Conservation (phyloP, 2,329 filamentous ascomycete genomes). For the Xylariales sp. region DNA sequence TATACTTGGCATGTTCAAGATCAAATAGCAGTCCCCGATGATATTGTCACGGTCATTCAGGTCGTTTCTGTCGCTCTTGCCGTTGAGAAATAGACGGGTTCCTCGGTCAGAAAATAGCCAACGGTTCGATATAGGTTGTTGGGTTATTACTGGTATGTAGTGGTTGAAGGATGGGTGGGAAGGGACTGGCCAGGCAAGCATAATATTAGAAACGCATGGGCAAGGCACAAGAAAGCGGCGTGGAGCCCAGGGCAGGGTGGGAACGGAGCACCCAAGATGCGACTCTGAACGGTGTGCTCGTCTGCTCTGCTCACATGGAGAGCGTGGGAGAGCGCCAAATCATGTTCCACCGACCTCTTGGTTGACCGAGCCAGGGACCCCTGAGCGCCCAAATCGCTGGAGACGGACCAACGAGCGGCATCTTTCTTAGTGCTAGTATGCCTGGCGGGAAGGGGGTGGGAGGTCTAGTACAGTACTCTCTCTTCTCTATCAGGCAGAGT, state of each 20-base stretch:
- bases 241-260: too few species aligned
- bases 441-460: neutral
- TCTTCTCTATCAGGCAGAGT: too few species aligned
- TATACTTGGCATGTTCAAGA: conserved; percentile 3
- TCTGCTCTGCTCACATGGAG: conserved; percentile 2
- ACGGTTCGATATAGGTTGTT: too few species aligned
- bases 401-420: conserved; percentile 1
- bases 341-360: neutral
- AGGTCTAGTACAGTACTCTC: too few species aligned
- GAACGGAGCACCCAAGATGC: too few species aligned
- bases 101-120: too few species aligned
- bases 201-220: conserved; percentile 7
- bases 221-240: neutral
- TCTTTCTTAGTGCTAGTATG: neutral
- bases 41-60: too few species aligned
- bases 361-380: conserved; percentile 2
- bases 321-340: neutral
- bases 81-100: too few species aligned
- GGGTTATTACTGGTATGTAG: neutral
- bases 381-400: neutral
- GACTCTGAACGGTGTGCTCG: too few species aligned
- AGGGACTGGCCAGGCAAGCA: neutral
- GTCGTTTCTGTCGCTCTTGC: too few species aligned
- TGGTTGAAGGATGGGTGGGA: neutral
- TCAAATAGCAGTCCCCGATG: too few species aligned